phyloP scores from a whole-genome alignment of 441 rosid species.

The Melastoma candidum region DNA sequence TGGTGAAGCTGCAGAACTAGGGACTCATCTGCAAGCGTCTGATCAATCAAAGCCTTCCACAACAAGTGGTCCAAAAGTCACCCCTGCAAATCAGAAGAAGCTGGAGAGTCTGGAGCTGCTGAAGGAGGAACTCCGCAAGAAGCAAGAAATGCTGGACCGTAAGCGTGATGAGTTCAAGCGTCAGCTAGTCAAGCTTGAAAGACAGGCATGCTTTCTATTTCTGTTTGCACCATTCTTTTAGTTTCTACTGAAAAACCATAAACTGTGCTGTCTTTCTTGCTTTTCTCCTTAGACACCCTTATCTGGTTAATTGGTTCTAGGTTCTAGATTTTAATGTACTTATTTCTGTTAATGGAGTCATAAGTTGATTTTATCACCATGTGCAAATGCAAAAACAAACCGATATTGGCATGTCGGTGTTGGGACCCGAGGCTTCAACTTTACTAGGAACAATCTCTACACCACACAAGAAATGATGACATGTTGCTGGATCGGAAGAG shows the following conservation, averaged over 20 bases:
- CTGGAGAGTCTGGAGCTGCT: constrained; percentile 62
- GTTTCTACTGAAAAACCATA: not conserved
- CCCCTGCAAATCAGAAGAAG: constrained; percentile 64
- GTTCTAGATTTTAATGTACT: no score
- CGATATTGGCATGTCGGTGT: no score
- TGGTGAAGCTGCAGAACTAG: constrained; percentile 25
- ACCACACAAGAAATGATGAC: no score
- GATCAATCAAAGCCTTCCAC: constrained; percentile 40
- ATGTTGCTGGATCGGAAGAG: no score
- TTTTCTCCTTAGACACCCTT: not conserved
- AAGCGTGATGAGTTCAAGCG: constrained; percentile 73
- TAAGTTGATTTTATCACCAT: no score
- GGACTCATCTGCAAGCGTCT: constrained; percentile 29
- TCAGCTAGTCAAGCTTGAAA: constrained; percentile 56
- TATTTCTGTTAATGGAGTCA: no score
- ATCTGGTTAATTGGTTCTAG: not conserved
- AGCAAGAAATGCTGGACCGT: constrained; percentile 86
- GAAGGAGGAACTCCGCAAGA: constrained; percentile 85
- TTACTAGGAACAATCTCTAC: no score
- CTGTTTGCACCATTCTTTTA: constrained; percentile 6
- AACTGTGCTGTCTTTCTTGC: not conserved
- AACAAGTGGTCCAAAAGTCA: constrained; percentile 44
- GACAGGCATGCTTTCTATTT: constrained; percentile 45
- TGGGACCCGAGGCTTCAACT: no score
- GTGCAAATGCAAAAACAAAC: no score